Base-by-base conservation (phyloP, 768 basidiomycete genomes). In the Suillus tomentosus region DNA sequence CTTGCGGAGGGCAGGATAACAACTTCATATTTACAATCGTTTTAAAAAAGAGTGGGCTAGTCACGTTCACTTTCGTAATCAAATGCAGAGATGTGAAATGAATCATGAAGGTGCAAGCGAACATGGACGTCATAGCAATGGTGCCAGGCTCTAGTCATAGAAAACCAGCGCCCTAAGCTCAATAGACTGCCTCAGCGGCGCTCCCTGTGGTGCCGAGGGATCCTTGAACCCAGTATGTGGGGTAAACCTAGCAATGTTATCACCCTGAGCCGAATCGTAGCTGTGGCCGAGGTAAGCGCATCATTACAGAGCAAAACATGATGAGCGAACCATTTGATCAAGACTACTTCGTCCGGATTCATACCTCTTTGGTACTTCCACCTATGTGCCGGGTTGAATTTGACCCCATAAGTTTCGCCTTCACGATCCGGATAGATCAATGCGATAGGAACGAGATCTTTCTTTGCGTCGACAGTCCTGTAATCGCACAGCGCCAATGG, bases 181-280 rank as follows among this genome's bases (percentile, higher is more conserved):
- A 57, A 88, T 87, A 0, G 86, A 87, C 71, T 88, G 81, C 54
- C 87, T 75, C 5, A 76, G 71, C 6, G 82, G 83, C 0, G 84
- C 77, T 53, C 77, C 84, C 43, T 76, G 70, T 1, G 85, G 86
- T 4, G 84, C 86, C 1, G 76, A 75, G 2, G 83, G 81, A 64
- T 89, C 87, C 37, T 77, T 64, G 72, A 89, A 89, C 3, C 79
- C 86, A n/a, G 84, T 85, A 68, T 90, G 88, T 5, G 88, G 86
- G 0, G 87, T 85, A 60, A 88, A 81, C 15, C 78, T 68, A 0
- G 87, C 84, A 17, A 85, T 81, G 63, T 79, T 80, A 2, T 79
- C 82, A 63, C 82, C 80, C 60, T 80, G 73, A 31, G 77, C 56
- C 0, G 80, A 80, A 66, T 82, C 80, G 62, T 74, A 81, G 63